phyloP scores from a whole-genome alignment of 2,329 filamentous ascomycete genomes.

The Westerdykella sp. region DNA sequence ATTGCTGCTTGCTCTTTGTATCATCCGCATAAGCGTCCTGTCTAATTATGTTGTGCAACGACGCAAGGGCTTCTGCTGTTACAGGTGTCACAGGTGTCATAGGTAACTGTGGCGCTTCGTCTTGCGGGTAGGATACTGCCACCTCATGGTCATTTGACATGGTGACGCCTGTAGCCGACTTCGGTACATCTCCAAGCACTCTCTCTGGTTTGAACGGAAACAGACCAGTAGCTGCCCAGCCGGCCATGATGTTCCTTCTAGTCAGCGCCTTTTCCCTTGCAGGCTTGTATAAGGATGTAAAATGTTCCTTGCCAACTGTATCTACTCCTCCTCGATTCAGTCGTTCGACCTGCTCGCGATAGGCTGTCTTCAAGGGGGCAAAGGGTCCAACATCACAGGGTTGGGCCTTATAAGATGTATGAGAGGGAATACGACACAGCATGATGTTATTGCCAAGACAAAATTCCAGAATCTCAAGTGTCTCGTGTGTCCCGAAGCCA shows the following conservation, averaged over 20 bases:
- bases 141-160: no score
- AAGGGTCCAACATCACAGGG: constrained; percentile 19
- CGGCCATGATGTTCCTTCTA: constrained; percentile 22
- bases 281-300: constrained; percentile 19
- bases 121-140: background rate
- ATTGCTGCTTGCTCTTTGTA: constrained; percentile 7
- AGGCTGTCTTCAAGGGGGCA: constrained; percentile 16
- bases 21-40: constrained; percentile 7
- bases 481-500: constrained; percentile 22
- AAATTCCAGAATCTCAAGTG: constrained; percentile 27
- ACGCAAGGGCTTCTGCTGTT: constrained; percentile 11
- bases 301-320: constrained; percentile 19
- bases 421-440: constrained; percentile 25
- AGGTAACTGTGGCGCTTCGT: constrained; percentile 8
- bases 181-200: constrained; percentile 21
- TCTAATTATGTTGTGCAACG: constrained; percentile 12
- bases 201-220: constrained; percentile 23
- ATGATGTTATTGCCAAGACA: constrained; percentile 31
- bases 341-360: constrained; percentile 20
- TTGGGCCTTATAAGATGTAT: constrained; percentile 9
- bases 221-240: constrained; percentile 16
- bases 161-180: constrained; percentile 10
- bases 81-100: constrained; percentile 15
- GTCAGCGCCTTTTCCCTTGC: constrained; percentile 14
- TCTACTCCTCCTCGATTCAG: constrained; percentile 13